A percentile compares a stretch with the other conserved stretches of the same genome.
Conservation (phyloP, 192 early-diverging fungal species). For the Lunasporangiospora selenospora region DNA sequence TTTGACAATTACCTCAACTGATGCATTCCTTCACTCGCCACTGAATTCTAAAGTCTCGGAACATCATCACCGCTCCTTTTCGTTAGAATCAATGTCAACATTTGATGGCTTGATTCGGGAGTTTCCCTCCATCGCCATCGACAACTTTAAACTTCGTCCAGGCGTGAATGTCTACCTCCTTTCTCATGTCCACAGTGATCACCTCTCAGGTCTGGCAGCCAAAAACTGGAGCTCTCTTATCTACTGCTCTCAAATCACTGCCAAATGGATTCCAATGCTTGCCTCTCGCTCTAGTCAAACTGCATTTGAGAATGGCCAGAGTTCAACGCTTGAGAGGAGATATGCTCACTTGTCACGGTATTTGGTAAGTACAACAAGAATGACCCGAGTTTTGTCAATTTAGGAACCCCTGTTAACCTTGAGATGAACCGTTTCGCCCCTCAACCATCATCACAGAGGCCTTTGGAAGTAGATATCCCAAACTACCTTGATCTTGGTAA, state of each 20-base stretch:
- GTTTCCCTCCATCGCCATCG: constrained; percentile 55
- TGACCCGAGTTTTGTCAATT: too few species aligned
- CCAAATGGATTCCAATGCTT: constrained; percentile 46
- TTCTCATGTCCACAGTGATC: constrained; percentile 57
- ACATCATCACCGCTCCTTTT: too few species aligned
- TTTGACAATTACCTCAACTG: too few species aligned
- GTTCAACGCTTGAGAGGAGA: constrained; percentile 4
- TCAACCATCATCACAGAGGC: constrained; percentile 5
- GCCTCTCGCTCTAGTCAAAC: constrained; percentile 16
- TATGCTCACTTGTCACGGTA: constrained; percentile 24
- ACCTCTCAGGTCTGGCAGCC: constrained; percentile 46
- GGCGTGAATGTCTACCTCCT: constrained; percentile 46
- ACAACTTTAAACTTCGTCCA: constrained; percentile 36
- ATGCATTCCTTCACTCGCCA: too few species aligned
- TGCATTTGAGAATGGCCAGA: constrained; percentile 15
- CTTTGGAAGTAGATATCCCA: constrained; percentile 13
- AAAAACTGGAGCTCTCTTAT: constrained; percentile 44
- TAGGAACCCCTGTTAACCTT: background rate
- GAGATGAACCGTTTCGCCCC: constrained; percentile 1
- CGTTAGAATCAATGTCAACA: constrained; percentile 55
- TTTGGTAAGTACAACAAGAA: constrained; percentile 29
- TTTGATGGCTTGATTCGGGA: constrained; percentile 62
- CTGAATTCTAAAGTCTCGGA: too few species aligned
- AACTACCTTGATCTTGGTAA: constrained; percentile 46
- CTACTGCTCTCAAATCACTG: constrained; percentile 58